A percentile compares a stretch with the other conserved stretches of the same genome.
phyloP scores from a whole-genome alignment of 225 moss, liverwort and hornwort species.

The Physcomitrellopsis africana region DNA sequence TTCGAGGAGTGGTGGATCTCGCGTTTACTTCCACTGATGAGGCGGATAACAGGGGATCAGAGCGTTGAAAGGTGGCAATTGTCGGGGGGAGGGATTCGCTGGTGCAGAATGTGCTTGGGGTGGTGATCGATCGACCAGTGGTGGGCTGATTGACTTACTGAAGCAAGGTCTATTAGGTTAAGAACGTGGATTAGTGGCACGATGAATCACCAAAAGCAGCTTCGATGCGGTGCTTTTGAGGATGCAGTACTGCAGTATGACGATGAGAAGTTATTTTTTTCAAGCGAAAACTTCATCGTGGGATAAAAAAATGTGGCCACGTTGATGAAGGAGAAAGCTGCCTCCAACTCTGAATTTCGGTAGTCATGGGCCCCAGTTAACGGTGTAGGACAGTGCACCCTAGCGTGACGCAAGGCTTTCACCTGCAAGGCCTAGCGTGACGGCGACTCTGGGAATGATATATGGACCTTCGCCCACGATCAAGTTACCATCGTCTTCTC shows the following conservation, averaged over 20 bases:
- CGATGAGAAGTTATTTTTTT: too few relatives aligned
- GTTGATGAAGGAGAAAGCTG: slow-evolving; percentile 22
- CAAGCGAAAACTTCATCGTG: not conserved
- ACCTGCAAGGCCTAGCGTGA: not conserved
- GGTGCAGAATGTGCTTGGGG: too few relatives aligned
- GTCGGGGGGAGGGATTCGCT: not conserved
- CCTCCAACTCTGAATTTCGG: slow-evolving; percentile 15
- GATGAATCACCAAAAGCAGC: too few relatives aligned
- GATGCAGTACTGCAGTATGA: not conserved
- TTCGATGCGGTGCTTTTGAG: not conserved
- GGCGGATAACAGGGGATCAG: slow-evolving; percentile 7
- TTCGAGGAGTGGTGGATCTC: slow-evolving; percentile 15
- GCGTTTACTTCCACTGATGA: not conserved
- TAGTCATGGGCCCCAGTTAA: slow-evolving; percentile 26
- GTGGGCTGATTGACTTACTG: too few relatives aligned
- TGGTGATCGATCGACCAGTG: too few relatives aligned
- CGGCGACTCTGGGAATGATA: slow-evolving; percentile 30
- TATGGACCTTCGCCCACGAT: slow-evolving; percentile 11
- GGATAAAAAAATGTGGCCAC: slow-evolving; percentile 30
- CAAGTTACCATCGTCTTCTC: not conserved
- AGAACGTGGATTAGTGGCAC: too few relatives aligned
- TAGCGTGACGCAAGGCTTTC: slow-evolving; percentile 23
- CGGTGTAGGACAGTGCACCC: not conserved
- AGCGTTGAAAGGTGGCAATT: slow-evolving; percentile 21
- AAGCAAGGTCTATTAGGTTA: too few relatives aligned